Evolutionary conservation across 768 basidiomycete species (phyloP).

Genomic region (Lactarius indigo): DNA sequence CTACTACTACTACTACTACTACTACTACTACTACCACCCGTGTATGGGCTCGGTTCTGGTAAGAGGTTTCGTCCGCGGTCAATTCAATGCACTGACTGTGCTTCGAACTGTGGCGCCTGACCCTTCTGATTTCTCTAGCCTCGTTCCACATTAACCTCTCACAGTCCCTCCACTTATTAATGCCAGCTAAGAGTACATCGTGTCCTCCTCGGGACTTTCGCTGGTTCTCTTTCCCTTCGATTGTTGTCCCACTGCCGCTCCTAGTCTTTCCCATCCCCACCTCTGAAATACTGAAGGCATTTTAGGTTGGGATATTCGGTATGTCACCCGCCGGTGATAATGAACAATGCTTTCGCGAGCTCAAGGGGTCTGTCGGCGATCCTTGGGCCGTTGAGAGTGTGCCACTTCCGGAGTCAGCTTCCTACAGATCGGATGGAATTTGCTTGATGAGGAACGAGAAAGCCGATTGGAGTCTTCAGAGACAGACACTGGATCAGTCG

Average conservation of each 20-base stretch:
- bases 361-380: slow-evolving; percentile 6
- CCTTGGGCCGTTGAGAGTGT: not conserved
- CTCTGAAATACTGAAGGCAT: not conserved
- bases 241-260: not conserved
- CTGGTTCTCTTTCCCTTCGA: not conserved
- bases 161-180: not conserved
- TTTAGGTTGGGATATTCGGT: not conserved
- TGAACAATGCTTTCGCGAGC: not conserved
- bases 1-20: too few species aligned
- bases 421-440: slow-evolving; percentile 9
- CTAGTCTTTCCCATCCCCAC: not conserved
- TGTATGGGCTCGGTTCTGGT: not conserved
- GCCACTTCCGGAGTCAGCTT: not conserved
- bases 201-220: not conserved
- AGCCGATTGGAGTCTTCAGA: not conserved
- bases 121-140: not conserved
- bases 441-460: slow-evolving; percentile 22
- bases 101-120: not conserved
- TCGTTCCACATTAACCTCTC: not conserved
- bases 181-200: not conserved
- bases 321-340: too few species aligned
- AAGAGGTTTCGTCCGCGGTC: too few species aligned
- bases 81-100: not conserved
- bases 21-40: not conserved
- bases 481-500: not conserved